Base-by-base conservation (phyloP, 2,329 filamentous ascomycete genomes). In the Elsinoe perseae region DNA sequence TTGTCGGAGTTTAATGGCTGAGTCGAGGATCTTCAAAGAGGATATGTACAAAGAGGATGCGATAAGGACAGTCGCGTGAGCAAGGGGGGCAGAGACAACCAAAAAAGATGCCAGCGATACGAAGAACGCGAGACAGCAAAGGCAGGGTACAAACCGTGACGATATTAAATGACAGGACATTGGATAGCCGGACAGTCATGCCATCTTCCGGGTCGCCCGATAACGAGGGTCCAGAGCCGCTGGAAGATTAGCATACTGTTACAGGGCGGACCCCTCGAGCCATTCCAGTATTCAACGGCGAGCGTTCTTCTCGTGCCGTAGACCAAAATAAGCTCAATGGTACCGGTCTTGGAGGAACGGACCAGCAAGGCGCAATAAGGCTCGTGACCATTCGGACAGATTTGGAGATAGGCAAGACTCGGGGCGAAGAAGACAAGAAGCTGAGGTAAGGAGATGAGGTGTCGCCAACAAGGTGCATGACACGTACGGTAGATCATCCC, bases 221-320 rank as follows among this genome's bases (percentile, higher is more conserved):
- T 52, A 52, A 52, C 48, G 48, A 52, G 48, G 48, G 48, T 52
- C 48, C 30, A 38, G 32, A 52, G 48, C 48, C 48, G 48, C 48
- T 52, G 48, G 23, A n/a, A 52, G 48, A 38, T 52, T 52, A 34
- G 48, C n/a, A 25, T 52, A 25, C 30, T 52, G 28, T 36, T n/a
- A 34, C 32, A 52, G 27, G 44, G 44, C 48, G 30, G 30, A 52
- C 40, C 48, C 48, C 48, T 52, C 44, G 44, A 50, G 27, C 44
- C 44, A 50, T 34, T 38, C 48, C 5, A n/a, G 30, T 1, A 52
- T 28, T 16, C 8, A 38, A 52, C 48, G 28, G 48, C 28, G 25
- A 25, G 30, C 28, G 48, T 52, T 25, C 20, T 16, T 4, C 43
- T 48, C 43, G 43, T 48, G 43, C 43, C 43, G 48, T 14, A 38